phyloP scores from a whole-genome alignment of 805 yeast species.

The Hanseniaspora mollemarum region DNA sequence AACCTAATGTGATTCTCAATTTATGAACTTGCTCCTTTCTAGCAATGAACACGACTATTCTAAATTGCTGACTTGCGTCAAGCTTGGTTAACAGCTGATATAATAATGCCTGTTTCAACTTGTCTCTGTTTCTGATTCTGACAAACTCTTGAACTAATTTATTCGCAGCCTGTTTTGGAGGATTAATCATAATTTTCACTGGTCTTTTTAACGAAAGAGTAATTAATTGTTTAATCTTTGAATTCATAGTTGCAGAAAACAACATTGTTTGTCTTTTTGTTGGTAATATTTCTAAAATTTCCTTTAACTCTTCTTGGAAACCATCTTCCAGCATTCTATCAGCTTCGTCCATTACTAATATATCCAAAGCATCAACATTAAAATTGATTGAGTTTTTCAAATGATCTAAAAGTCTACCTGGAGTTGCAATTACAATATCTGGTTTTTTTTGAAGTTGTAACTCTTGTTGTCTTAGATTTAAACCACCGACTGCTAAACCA shows the following conservation, averaged over 20 bases:
- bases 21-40: slow-evolving; percentile 85
- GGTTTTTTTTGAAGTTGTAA: slow-evolving; percentile 87
- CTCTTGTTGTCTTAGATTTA: slow-evolving; percentile 89
- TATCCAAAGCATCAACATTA: slow-evolving; percentile 80
- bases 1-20: slow-evolving; percentile 62
- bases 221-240: slow-evolving; percentile 75
- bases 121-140: slow-evolving; percentile 82
- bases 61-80: slow-evolving; percentile 49
- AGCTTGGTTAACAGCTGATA: slow-evolving; percentile 57
- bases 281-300: slow-evolving; percentile 77
- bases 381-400: slow-evolving; percentile 89
- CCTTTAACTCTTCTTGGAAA: slow-evolving; percentile 87
- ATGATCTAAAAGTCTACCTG: slow-evolving; percentile 97
- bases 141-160: slow-evolving; percentile 89
- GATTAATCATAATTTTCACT: slow-evolving; percentile 88
- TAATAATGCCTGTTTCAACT: slow-evolving; percentile 70
- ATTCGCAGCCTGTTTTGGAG: slow-evolving; percentile 89
- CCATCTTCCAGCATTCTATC: slow-evolving; percentile 99
- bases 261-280: slow-evolving; percentile 83
- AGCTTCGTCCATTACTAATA: slow-evolving; percentile 91
- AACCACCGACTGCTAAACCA: slow-evolving; percentile 96
- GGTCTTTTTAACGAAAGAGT: slow-evolving; percentile 83
- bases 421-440: slow-evolving; percentile 93
- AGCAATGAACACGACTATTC: slow-evolving; percentile 83
- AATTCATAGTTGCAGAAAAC: slow-evolving; percentile 97